phyloP scores from a whole-genome alignment of 768 basidiomycete genomes.

The Tricholoma bakamatsutake region DNA sequence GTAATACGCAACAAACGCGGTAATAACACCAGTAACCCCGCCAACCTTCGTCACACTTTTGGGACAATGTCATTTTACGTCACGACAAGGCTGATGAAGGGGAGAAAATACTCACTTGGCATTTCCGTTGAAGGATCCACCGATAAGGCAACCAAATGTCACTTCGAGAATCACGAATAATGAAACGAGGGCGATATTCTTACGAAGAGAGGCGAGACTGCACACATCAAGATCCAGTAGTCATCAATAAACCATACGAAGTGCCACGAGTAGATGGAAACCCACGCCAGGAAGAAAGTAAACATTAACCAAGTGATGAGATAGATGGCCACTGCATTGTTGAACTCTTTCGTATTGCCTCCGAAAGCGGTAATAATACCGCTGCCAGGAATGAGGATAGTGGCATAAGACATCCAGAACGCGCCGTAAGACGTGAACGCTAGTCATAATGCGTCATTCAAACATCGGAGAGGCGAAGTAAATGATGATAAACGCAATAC shows the following conservation, averaged over 20 bases:
- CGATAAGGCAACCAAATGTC: constrained; percentile 38
- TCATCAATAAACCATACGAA: neutral
- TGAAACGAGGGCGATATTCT: constrained; percentile 32
- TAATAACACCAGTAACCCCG: constrained; percentile 38
- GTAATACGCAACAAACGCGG: constrained; percentile 44
- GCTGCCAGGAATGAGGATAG: too few relatives aligned
- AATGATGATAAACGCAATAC: too few relatives aligned
- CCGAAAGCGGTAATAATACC: constrained; percentile 56
- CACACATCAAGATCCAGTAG: neutral
- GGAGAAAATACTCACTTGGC: constrained; percentile 20
- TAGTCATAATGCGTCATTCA: constrained; percentile 20
- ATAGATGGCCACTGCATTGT: constrained; percentile 66
- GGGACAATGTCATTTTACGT: neutral
- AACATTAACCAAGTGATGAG: constrained; percentile 70
- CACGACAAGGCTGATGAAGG: neutral
- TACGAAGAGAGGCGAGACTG: constrained; percentile 35
- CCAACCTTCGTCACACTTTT: constrained; percentile 35
- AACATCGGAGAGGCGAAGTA: neutral
- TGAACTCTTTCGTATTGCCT: constrained; percentile 28
- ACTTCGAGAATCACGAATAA: constrained; percentile 32
- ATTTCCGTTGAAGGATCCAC: constrained; percentile 27
- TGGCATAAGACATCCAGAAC: constrained; percentile 84
- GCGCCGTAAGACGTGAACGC: constrained; percentile 82
- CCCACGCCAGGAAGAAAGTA: constrained; percentile 63
- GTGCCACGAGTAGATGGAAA: constrained; percentile 8